Conservation (phyloP, 2,329 filamentous ascomycete genomes). For the Arthrinium puccinioides region DNA sequence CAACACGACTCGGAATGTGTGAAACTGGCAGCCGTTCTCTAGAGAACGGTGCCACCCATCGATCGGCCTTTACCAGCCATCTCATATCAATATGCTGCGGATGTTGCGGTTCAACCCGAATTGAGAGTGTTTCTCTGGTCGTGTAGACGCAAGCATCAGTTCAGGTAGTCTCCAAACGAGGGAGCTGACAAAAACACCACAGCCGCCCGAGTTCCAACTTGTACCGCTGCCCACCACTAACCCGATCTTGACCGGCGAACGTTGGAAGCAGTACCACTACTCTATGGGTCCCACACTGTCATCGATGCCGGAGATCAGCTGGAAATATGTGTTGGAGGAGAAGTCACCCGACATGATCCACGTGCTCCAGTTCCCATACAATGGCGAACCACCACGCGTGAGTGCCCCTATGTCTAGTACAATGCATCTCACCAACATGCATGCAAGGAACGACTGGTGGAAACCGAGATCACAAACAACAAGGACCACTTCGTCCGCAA, state of each 20-base stretch:
- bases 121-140: too few relatives aligned
- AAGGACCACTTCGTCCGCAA: conserved; percentile 58
- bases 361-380: conserved; percentile 56
- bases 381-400: conserved; percentile 49
- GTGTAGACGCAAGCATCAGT: too few relatives aligned
- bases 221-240: conserved; percentile 48
- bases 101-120: too few relatives aligned
- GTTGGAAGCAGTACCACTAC: conserved; percentile 53
- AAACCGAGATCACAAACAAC: conserved; percentile 52
- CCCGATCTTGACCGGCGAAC: conserved; percentile 46
- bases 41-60: too few relatives aligned
- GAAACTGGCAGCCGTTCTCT: too few relatives aligned
- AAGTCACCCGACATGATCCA: conserved; percentile 56
- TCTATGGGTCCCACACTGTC: conserved; percentile 39
- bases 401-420: not conserved
- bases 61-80: too few relatives aligned
- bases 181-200: conserved; percentile 11
- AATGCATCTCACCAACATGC: not conserved
- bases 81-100: too few relatives aligned
- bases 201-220: conserved; percentile 48
- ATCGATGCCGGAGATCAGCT: conserved; percentile 50
- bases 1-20: too few relatives aligned
- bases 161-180: too few relatives aligned
- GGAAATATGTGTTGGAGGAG: conserved; percentile 46
- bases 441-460: conserved; percentile 40